Conservation (phyloP, 495 filamentous ascomycete species). For the Xylaria telfairii region DNA sequence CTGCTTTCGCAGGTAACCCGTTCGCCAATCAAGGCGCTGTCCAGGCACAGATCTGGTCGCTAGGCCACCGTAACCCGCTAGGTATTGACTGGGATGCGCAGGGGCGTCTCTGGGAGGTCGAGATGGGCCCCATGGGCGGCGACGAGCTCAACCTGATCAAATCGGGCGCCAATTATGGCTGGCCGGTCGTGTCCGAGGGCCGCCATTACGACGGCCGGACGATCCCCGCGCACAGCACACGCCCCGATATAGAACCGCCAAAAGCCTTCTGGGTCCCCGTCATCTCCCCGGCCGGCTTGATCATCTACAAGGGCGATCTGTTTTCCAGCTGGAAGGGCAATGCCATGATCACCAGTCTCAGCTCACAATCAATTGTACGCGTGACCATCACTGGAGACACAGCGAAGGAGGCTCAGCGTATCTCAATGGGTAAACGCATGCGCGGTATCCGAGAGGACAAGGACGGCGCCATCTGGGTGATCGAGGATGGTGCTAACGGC, state of each 20-base stretch:
- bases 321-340: constrained; percentile 46
- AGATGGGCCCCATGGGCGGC: constrained; percentile 48
- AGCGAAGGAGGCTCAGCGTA: constrained; percentile 43
- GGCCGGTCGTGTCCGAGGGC: constrained; percentile 44
- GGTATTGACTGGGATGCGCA: constrained; percentile 47
- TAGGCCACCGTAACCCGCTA: constrained; percentile 46
- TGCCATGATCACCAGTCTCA: constrained; percentile 42
- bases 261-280: constrained; percentile 48
- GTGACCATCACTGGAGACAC: constrained; percentile 42
- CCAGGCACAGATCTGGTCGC: constrained; percentile 41
- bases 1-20: constrained; percentile 42
- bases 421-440: constrained; percentile 44
- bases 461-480: constrained; percentile 44
- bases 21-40: constrained; percentile 41
- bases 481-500: constrained; percentile 42
- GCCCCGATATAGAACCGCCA: constrained; percentile 41
- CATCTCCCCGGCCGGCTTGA: constrained; percentile 43
- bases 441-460: constrained; percentile 42
- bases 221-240: constrained; percentile 43
- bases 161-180: constrained; percentile 45
- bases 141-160: constrained; percentile 48
- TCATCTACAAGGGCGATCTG: constrained; percentile 47
- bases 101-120: constrained; percentile 46
- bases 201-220: constrained; percentile 44
- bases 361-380: constrained; percentile 40